Evolutionary conservation across 345 rosid genomes (phyloP).

Genomic region (Acer yangbiense): DNA sequence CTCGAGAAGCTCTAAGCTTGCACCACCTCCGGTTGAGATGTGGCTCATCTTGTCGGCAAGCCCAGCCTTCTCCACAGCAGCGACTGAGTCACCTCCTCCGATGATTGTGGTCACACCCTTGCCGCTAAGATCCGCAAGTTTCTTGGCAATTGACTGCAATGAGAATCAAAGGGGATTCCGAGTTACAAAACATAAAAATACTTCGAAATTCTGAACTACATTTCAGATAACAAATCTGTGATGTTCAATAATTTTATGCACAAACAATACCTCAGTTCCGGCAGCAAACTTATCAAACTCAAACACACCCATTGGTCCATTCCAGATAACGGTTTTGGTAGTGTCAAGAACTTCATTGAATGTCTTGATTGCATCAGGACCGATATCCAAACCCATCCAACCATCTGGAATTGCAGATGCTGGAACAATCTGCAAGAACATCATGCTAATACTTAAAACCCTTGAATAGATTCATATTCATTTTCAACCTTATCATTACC

Average conservation of each 20-base stretch:
- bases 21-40: constrained; percentile 97
- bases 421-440: constrained; percentile 62
- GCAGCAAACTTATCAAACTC: constrained; percentile 89
- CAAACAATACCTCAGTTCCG: constrained; percentile 72
- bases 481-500: neutral
- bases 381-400: constrained; percentile 97
- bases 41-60: constrained; percentile 96
- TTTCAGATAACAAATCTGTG: neutral
- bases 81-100: constrained; percentile 97
- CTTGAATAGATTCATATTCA: neutral
- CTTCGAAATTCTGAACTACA: neutral
- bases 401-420: constrained; percentile 84
- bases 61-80: constrained; percentile 94
- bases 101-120: constrained; percentile 94
- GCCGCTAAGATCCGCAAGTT: constrained; percentile 80
- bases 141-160: constrained; percentile 75
- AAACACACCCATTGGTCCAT: constrained; percentile 98
- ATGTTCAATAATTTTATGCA: neutral
- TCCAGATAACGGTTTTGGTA: constrained; percentile 86
- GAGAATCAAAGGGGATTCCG: neutral
- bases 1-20: constrained; percentile 95
- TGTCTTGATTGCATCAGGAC: constrained; percentile 78
- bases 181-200: neutral
- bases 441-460: neutral
- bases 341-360: constrained; percentile 69